Evolutionary conservation across 176 grass and related monocot species (phyloP).

Genomic region (Carex cristatella): DNA sequence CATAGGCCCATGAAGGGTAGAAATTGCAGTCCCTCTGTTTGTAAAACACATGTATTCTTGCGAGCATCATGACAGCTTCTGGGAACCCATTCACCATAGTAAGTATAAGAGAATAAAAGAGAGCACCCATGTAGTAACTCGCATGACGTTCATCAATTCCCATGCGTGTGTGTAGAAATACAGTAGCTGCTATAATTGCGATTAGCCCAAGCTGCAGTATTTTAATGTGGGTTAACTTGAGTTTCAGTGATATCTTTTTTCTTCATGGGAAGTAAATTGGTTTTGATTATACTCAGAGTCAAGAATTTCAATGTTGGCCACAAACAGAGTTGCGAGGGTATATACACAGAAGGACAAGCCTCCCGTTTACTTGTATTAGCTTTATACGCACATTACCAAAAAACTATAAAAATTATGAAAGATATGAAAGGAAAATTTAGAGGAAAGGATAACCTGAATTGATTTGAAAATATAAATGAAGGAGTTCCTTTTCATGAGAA

Average conservation of each 20-base stretch:
- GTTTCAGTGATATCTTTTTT: too few species aligned
- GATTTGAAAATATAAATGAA: slow-evolving; percentile 49
- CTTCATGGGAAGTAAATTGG: too few species aligned
- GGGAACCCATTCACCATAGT: slow-evolving; percentile 66
- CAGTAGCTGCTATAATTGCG: slow-evolving; percentile 45
- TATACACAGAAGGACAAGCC: too few species aligned
- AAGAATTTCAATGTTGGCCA: too few species aligned
- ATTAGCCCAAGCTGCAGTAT: slow-evolving; percentile 40
- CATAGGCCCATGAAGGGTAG: slow-evolving; percentile 79
- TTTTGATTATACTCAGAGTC: too few species aligned
- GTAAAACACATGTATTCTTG: slow-evolving; percentile 55
- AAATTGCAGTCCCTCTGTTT: slow-evolving; percentile 64
- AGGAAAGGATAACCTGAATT: slow-evolving; percentile 21
- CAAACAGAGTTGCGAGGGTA: too few species aligned
- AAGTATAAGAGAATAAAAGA: slow-evolving; percentile 51
- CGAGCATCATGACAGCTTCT: slow-evolving; percentile 46
- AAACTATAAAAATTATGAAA: background rate
- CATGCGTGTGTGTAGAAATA: slow-evolving; percentile 53
- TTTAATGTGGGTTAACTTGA: background rate
- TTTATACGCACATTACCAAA: too few species aligned
- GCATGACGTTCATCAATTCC: slow-evolving; percentile 35
- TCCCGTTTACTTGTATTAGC: too few species aligned
- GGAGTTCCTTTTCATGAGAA: slow-evolving; percentile 66
- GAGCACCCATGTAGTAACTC: slow-evolving; percentile 60
- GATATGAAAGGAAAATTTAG: background rate